Evolutionary conservation across 345 rosid genomes (phyloP), one percentile per base, ranked within the genome.

Genomic region (Cardamine occulta): DNA sequence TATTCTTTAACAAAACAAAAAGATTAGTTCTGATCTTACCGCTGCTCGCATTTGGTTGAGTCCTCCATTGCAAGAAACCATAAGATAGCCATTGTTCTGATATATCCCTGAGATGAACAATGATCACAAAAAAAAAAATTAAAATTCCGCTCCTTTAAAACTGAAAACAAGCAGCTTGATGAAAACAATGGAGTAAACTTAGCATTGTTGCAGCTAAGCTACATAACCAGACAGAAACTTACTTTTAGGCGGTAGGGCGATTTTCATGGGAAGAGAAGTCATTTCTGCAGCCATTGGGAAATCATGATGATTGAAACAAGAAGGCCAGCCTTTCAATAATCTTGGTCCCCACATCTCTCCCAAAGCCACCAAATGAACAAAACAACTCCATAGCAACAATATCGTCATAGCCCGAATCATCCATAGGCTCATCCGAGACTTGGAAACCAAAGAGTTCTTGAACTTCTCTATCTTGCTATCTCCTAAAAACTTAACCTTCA

Each of bases 11-110:
- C 40, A 72, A 66, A 15, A 9, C 57, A 26, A 7, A 23, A 8
- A 44, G 44, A 61, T 32, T 32, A 51, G 44, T 44, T 63, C 14
- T 55, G 65, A 70, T 31, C 15, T 84, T 71, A 91, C 97, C 51
- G 95, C 97, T 35, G 97, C 91, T 76, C 97, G 82, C 97, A 91
- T 91, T 81, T 91, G 97, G 82, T 91, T 91, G 62, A 91, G 97
- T 80, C 97, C 97, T 64, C 97, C 97, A 84, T 88, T 91, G 80
- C 93, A 88, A 9, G 98, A 96, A 74, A 91, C 93, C 94, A 96
- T 83, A 74, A 93, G 86, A 73, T 96, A 93, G 39, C 98, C 98
- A 76, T 93, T 96, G 91, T 93, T 93, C 78, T 85, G 86, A 84
- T 96, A 96, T 63, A 87, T 73, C 86, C 99, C 99, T 96, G 72